Evolutionary conservation across 371 early-diverging fungal genomes (phyloP), one percentile per base, ranked within the genome.

Genomic region (Blyttiomyces sp.): DNA sequence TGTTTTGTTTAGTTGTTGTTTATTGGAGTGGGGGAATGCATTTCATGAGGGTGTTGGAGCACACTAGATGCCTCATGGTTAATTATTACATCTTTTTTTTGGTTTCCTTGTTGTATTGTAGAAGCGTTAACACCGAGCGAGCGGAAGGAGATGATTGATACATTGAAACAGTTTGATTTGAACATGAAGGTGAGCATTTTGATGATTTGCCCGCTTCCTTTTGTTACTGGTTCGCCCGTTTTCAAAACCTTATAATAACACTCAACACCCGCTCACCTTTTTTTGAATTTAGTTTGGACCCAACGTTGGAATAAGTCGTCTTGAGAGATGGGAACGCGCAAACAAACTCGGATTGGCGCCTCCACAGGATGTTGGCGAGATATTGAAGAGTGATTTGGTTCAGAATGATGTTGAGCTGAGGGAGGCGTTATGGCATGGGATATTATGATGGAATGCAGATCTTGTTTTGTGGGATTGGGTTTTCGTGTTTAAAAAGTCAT

Each of bases 241-340:
- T n/a, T n/a, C n/a, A 17, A 6, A 21, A 3, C 17, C 23, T 46
- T 11, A 16, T 33, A 52, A 21, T n/a, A 19, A 32, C 30, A 13
- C 4, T 11, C 45, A 0, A 30, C n/a, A 50, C 32, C n/a, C n/a
- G n/a, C n/a, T n/a, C n/a, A n/a, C n/a, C 16, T 27, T 27, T 31
- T 28, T 31, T 31, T 3, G 33, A n/a, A n/a, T n/a, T n/a, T n/a
- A 74, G 75, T 74, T 50, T 44, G 75, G 75, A 3, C 67, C 67
- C 16, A 64, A 61, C 36, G 49, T 69, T 21, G 75, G 75, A 1
- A 21, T 74, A 31, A 59, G 65, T 11, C 44, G 75, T n/a, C 43
- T 71, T 50, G 68, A 69, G 44, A 57, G 75, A 2, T 74, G 71
- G 71, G 44, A 74, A 26, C 53, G 75, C 9, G 75, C 75, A 2